Evolutionary conservation across 2,329 filamentous ascomycete genomes (phyloP).

Genomic region (Bipolaris oryzae): DNA sequence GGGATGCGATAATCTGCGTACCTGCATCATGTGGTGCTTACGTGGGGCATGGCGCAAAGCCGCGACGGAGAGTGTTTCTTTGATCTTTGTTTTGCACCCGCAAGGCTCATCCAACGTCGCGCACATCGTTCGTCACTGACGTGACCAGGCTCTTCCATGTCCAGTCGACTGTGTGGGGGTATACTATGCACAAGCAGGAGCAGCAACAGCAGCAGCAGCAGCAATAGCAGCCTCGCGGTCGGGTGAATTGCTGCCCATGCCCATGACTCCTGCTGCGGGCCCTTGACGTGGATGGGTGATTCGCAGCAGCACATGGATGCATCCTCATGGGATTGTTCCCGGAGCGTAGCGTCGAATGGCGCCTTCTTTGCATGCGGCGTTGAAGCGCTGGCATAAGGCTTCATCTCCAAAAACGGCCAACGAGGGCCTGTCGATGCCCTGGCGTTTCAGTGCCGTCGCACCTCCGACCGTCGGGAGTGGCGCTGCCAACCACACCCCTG

Average conservation of each 20-base stretch:
- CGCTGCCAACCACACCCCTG: slow-evolving; percentile 30
- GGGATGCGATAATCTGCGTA: neutral
- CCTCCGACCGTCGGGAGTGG: slow-evolving; percentile 32
- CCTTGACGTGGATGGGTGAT: slow-evolving; percentile 13
- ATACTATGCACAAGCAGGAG: neutral
- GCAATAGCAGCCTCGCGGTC: slow-evolving; percentile 7
- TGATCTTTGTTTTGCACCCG: neutral
- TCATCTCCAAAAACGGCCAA: slow-evolving; percentile 28
- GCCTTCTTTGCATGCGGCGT: slow-evolving; percentile 25
- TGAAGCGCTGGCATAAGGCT: slow-evolving; percentile 35
- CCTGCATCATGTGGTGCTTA: slow-evolving; percentile 4
- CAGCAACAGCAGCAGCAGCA: neutral
- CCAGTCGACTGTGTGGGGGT: neutral
- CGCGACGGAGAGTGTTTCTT: slow-evolving; percentile 1
- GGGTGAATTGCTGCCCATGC: slow-evolving; percentile 5
- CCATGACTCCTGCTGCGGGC: slow-evolving; percentile 14
- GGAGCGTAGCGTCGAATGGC: slow-evolving; percentile 36
- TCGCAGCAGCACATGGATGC: slow-evolving; percentile 23
- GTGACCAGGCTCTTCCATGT: neutral
- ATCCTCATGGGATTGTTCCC: slow-evolving; percentile 26
- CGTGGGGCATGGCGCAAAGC: neutral
- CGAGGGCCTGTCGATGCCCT: slow-evolving; percentile 25
- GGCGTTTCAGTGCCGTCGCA: slow-evolving; percentile 32
- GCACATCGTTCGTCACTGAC: neutral
- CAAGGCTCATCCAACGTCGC: slow-evolving; percentile 11